Conservation (phyloP, 768 basidiomycete genomes). For the Kwoniella europaea region DNA sequence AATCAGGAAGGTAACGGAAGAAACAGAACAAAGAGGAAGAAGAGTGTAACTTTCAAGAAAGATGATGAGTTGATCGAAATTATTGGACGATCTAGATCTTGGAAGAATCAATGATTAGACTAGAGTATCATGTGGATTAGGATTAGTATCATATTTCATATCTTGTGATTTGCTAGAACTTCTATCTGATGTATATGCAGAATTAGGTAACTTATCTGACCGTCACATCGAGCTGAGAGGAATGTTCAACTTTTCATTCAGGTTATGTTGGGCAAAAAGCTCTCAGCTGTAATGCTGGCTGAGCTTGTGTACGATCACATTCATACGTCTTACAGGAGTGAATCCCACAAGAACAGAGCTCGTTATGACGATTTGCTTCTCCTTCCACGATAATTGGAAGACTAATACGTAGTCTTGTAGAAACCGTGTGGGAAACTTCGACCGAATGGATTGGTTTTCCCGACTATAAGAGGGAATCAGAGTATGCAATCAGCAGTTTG, state of each 20-base stretch:
- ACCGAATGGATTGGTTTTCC: conserved; percentile 53
- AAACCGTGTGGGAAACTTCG: conserved; percentile 48
- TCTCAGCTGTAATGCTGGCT: too few species aligned
- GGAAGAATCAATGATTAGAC: not conserved
- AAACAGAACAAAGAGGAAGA: not conserved
- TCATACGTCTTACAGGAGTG: too few species aligned
- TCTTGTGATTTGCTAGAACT: not conserved
- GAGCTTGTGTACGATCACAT: too few species aligned
- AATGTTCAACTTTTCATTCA: too few species aligned
- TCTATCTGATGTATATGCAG: not conserved
- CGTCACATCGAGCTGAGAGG: too few species aligned
- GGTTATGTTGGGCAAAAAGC: too few species aligned
- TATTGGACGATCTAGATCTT: conserved; percentile 1
- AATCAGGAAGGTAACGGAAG: not conserved
- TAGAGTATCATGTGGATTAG: not conserved
- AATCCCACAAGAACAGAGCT: too few species aligned
- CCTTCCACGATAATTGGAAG: not conserved
- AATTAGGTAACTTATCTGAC: not conserved
- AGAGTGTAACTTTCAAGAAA: conserved; percentile 7
- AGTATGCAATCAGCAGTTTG: not conserved
- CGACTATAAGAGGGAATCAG: conserved; percentile 24
- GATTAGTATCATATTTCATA: conserved; percentile 1
- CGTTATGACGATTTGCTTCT: too few species aligned
- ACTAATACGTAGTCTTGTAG: conserved; percentile 46
- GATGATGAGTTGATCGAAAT: conserved; percentile 9